Evolutionary conservation across 345 rosid species (phyloP), one percentile per base, ranked within the genome.

Genomic region (Carallia brachiata): DNA sequence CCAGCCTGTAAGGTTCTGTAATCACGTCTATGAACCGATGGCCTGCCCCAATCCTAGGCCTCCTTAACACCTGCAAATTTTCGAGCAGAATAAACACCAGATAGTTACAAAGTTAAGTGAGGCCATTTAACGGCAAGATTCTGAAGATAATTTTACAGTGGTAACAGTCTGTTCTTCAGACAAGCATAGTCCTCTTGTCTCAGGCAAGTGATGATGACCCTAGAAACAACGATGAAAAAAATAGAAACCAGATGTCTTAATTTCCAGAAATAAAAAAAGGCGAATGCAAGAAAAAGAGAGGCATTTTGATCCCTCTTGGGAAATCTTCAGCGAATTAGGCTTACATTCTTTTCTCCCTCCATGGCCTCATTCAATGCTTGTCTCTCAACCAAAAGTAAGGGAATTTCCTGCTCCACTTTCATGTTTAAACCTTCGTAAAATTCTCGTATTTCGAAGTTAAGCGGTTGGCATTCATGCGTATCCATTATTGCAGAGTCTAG

Each of bases 131-230:
- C 36, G 1, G 32, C 10, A 28, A 36, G 61, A 40, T 32, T 16
- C 18, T 12, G 34, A 37, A 59, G 40, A 53, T 9, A 53, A 68
- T n/a, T 81, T 70, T 82, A 92, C 97, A 19, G 96, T 87, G 69
- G 92, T 84, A 69, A 96, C 76, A 58, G 99, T 96, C 78, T 91
- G 93, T 72, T 92, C 98, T 80, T 92, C 99, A 0, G 99, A 92
- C 62, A 96, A 85, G 85, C 99, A 96, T 70, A 96, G 93, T 73
- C 99, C 99, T 89, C 98, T 86, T 13, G 99, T 96, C 79, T 92
- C 98, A 7, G 99, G 93, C 84, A 93, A 85, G 86, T 96, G 99
- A 83, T 96, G 90, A 81, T 92, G 97, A 65, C 98, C 97, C 99
- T 92, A 31, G 27, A 23, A 40, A 64, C n/a, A 59, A 17, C 36